A percentile compares a stretch with the other conserved stretches of the same genome.
These are phyloP conservation scores for Buddleja alternifolia DNA, from an alignment of 257 asterid species.

Conservation along the genomic window DNA sequence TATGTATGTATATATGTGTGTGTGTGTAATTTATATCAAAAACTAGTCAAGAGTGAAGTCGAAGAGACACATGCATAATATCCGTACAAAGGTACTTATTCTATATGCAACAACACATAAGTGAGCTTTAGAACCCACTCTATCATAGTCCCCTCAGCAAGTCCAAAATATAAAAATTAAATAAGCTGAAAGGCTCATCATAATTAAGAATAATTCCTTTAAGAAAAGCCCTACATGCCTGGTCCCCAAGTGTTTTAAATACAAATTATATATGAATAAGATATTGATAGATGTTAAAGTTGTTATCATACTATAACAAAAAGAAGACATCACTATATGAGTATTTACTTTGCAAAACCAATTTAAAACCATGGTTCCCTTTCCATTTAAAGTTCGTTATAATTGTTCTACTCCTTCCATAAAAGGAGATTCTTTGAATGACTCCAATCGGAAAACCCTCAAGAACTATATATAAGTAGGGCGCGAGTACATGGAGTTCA, in stretches of 20 bases:
- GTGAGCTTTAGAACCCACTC: neutral
- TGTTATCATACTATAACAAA: slow-evolving; percentile 30
- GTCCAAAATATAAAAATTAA: slow-evolving; percentile 29
- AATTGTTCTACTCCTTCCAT: slow-evolving; percentile 22
- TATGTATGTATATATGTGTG: neutral
- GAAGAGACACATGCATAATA: slow-evolving; percentile 1
- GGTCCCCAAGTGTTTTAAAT: slow-evolving; percentile 22
- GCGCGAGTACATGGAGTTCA: slow-evolving; percentile 25
- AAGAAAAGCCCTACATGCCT: slow-evolving; percentile 44
- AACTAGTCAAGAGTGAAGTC: neutral
- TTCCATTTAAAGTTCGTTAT: slow-evolving; percentile 33
- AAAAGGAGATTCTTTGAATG: slow-evolving; percentile 21
- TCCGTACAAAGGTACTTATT: slow-evolving; percentile 40
- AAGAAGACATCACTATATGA: slow-evolving; percentile 39
- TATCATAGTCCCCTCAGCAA: slow-evolving; percentile 18
- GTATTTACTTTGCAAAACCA: slow-evolving; percentile 27
- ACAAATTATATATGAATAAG: slow-evolving; percentile 2
- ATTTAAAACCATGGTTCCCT: slow-evolving; percentile 36
- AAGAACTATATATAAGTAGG: slow-evolving; percentile 14
- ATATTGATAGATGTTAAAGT: slow-evolving; percentile 32
- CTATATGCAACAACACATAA: neutral
- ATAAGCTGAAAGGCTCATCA: slow-evolving; percentile 26
- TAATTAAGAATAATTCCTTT: slow-evolving; percentile 45
- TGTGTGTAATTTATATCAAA: neutral
- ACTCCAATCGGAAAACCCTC: slow-evolving; percentile 29